Base-by-base conservation (phyloP, 441 rosid species). In the Gossypium lobatum region DNA sequence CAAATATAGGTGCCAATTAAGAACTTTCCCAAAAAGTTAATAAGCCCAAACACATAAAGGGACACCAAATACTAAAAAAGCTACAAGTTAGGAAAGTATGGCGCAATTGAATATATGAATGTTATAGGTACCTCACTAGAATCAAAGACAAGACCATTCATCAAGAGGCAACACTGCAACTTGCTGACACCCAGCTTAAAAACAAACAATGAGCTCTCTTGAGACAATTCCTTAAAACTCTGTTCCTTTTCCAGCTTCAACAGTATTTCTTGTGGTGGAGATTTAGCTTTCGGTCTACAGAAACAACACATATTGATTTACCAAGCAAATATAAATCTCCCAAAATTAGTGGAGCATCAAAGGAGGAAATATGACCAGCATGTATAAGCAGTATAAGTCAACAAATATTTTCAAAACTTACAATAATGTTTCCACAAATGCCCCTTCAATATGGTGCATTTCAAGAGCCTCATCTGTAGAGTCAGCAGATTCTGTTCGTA, bases 131-230 rank as follows among this genome's bases (percentile, higher is more conserved):
- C 98, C 99, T 96, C 97, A 45, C 83, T 79, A 81, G 97, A 82
- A 79, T 93, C 97, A 79, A 82, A 71, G 84, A 96, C 99, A 78
- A 96, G 95, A 21, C 99, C 99, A 80, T 96, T 96, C 99, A 96
- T 89, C 87, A 96, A 82, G 70, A 93, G 84, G 77, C 89, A 82
- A 67, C 96, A 88, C 75, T 83, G 80, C 81, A 90, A 58, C 85
- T 90, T 91, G 67, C 86, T 80, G 83, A 96, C 80, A 79, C 99
- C 99, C 87, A 96, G 85, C 86, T 92, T 93, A 82, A 84, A 88
- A 73, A 92, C 96, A 84, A 85, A 89, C 88, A 89, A 74, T 77
- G 99, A 91, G 82, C 95, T 88, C 81, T 88, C 95, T 77, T 85
- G 85, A 70, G 95, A 83, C 69, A 81, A 73, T 72, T 88, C 91